Evolutionary conservation across 2,329 filamentous ascomycete species (phyloP).

Genomic region (Claviceps arundinis): DNA sequence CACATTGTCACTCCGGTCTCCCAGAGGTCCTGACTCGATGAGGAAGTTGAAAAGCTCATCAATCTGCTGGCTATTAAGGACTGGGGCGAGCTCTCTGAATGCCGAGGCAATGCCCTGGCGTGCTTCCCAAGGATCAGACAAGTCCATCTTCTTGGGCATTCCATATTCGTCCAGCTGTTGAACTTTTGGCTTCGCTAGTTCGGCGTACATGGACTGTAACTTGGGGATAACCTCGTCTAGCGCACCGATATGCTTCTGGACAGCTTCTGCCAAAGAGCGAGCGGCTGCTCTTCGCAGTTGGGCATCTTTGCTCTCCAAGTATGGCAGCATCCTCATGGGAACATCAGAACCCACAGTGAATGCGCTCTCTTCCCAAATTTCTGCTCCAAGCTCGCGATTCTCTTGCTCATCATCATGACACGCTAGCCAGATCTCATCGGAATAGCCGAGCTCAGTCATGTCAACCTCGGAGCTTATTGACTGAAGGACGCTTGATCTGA

Average conservation of each 20-base stretch:
- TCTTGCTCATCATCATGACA: slow-evolving; percentile 85
- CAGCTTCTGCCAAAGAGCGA: slow-evolving; percentile 63
- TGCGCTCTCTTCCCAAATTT: slow-evolving; percentile 92
- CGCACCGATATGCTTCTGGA: slow-evolving; percentile 44
- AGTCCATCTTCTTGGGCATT: slow-evolving; percentile 81
- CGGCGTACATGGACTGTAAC: slow-evolving; percentile 58
- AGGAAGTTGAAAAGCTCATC: slow-evolving; percentile 73
- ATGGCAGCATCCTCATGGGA: slow-evolving; percentile 57
- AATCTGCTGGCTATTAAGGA: slow-evolving; percentile 56
- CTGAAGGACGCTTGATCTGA: slow-evolving; percentile 75
- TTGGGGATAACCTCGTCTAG: slow-evolving; percentile 49
- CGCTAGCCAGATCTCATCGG: slow-evolving; percentile 84
- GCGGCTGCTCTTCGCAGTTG: slow-evolving; percentile 77
- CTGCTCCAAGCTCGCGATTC: slow-evolving; percentile 67
- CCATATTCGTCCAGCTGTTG: slow-evolving; percentile 86
- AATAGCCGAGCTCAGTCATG: slow-evolving; percentile 74
- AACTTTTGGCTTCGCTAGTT: slow-evolving; percentile 68
- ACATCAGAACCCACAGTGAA: slow-evolving; percentile 56
- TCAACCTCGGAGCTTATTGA: slow-evolving; percentile 86
- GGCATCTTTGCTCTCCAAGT: slow-evolving; percentile 65
- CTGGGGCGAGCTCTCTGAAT: slow-evolving; percentile 65
- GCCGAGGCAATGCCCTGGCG: slow-evolving; percentile 80
- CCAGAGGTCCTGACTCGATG: slow-evolving; percentile 75
- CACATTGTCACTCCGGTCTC: slow-evolving; percentile 65
- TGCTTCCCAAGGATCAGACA: slow-evolving; percentile 81